phyloP scores from a whole-genome alignment of 345 rosid species.

The Angophora floribunda region DNA sequence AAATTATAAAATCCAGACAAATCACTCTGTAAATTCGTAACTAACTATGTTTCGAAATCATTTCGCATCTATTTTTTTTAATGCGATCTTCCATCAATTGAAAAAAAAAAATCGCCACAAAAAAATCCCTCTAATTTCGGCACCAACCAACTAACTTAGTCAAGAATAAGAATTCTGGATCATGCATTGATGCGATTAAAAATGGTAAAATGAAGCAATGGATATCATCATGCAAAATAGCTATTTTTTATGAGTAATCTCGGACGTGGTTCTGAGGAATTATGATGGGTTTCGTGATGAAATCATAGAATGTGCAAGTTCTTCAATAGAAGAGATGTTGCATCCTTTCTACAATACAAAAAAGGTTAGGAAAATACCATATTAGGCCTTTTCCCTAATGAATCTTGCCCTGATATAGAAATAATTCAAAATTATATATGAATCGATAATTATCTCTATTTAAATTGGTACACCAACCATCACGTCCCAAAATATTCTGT shows the following conservation, averaged over 20 bases:
- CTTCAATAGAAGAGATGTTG: not conserved
- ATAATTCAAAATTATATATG: not conserved
- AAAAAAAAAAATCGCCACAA: not conserved
- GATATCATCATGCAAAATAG: not conserved
- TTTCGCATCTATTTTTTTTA: not conserved
- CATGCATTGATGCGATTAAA: not conserved
- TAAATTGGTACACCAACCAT: not conserved
- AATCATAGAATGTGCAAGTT: not conserved
- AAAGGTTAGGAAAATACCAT: not conserved
- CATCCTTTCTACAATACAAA: not conserved
- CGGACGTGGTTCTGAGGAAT: not conserved
- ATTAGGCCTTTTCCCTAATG: not conserved
- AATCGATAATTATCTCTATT: not conserved
- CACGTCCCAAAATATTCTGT: not conserved
- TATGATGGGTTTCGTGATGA: not conserved
- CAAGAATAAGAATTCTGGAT: not conserved
- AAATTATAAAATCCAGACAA: not conserved
- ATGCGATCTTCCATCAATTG: not conserved
- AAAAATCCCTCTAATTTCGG: not conserved
- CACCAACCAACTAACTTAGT: not conserved
- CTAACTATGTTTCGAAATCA: not conserved
- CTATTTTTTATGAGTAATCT: not conserved
- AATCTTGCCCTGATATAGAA: not conserved
- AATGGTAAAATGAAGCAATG: not conserved
- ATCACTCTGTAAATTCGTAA: not conserved